phyloP scores from a whole-genome alignment of 2,329 filamentous ascomycete genomes.

The Colletotrichum coccodes region DNA sequence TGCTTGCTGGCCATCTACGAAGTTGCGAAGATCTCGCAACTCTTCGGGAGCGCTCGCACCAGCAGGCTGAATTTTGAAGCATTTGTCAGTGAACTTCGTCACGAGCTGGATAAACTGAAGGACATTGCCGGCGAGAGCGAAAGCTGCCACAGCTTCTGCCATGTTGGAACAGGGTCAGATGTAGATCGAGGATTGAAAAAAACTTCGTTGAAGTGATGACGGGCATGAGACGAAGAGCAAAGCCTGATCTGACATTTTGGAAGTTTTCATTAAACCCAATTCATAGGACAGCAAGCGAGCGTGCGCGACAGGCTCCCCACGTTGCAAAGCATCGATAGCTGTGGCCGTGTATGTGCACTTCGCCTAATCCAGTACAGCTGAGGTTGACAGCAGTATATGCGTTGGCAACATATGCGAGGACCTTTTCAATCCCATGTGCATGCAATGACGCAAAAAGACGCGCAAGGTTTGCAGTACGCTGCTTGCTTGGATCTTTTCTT shows the following conservation, averaged over 20 bases:
- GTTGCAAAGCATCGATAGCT: neutral
- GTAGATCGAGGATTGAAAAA: neutral
- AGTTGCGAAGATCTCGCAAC: neutral
- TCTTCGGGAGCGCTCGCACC: neutral
- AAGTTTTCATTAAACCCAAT: neutral
- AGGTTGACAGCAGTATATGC: neutral
- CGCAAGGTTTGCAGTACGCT: no score
- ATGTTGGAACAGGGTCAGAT: neutral
- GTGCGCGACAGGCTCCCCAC: neutral
- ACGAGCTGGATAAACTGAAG: slow-evolving; percentile 1
- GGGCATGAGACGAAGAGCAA: neutral
- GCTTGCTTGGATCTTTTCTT: no score
- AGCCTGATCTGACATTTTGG: neutral
- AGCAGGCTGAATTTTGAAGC: neutral
- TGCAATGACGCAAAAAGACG: no score
- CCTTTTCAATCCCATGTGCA: no score
- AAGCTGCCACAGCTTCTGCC: neutral
- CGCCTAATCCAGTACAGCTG: neutral
- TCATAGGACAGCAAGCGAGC: neutral
- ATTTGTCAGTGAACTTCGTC: neutral
- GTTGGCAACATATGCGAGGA: no score
- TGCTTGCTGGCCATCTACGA: neutral
- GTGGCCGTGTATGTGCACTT: neutral
- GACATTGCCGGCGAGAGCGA: neutral
- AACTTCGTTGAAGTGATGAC: neutral